Conservation (phyloP, 2,329 filamentous ascomycete species). For the Penicillium hesseltinei region DNA sequence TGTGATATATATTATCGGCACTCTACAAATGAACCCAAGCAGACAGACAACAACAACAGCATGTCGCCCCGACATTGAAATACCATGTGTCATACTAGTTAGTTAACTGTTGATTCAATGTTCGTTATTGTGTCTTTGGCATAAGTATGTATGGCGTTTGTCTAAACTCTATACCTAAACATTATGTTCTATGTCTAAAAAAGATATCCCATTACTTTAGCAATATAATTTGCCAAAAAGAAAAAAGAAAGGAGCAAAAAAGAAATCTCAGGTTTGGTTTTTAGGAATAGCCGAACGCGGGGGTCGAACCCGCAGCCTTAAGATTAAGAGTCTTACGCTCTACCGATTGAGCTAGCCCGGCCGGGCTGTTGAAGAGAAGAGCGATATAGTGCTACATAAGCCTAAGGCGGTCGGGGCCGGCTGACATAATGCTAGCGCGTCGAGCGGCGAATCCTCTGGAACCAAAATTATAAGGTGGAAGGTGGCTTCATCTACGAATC, state of each 20-base stretch:
- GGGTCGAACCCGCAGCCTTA: slow-evolving; percentile 47
- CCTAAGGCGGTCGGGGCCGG: background rate
- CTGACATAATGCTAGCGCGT: slow-evolving; percentile 24
- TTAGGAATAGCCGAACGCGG: slow-evolving; percentile 41
- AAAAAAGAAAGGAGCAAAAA: slow-evolving; percentile 4
- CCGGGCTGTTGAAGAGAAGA: slow-evolving; percentile 12
- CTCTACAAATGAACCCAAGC: background rate
- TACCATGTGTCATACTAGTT: no score
- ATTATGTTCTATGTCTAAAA: background rate
- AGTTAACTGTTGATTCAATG: no score
- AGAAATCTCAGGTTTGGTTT: slow-evolving; percentile 12
- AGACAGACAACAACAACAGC: background rate
- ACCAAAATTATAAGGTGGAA: slow-evolving; percentile 19
- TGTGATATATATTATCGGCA: background rate
- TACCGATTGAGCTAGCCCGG: slow-evolving; percentile 52
- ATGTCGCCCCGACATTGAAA: no score
- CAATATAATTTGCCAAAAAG: background rate
- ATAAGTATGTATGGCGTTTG: background rate
- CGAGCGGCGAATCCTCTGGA: slow-evolving; percentile 25
- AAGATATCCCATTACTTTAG: no score
- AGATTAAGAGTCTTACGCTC: slow-evolving; percentile 51
- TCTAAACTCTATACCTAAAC: background rate
- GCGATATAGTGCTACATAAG: background rate
- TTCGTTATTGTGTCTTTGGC: no score
- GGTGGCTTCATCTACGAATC: slow-evolving; percentile 25